phyloP scores from a whole-genome alignment of 257 asterid genomes.

The Paraleonurus japonicus region DNA sequence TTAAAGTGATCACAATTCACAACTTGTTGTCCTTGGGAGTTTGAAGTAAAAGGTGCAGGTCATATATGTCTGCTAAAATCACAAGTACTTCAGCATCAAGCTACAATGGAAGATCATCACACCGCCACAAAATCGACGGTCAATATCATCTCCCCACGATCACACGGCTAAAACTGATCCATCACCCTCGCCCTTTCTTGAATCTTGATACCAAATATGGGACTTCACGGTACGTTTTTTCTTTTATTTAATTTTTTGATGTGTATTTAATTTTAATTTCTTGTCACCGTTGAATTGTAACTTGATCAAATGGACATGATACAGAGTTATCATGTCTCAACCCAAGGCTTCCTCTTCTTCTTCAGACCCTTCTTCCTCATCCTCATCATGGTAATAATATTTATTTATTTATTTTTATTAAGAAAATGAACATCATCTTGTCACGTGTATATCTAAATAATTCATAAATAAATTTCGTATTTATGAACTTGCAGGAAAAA shows the following conservation, averaged over 20 bases:
- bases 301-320: neutral
- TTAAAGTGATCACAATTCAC: neutral
- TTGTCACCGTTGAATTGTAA: neutral
- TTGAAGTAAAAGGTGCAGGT: constrained; percentile 11
- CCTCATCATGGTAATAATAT: constrained; percentile 25
- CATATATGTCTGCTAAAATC: constrained; percentile 26
- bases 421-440: neutral
- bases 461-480: neutral
- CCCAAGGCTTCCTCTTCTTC: constrained; percentile 29
- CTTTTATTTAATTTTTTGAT: neutral
- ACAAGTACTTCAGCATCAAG: constrained; percentile 25
- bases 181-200: constrained; percentile 23
- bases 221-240: constrained; percentile 22
- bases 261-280: neutral
- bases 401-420: neutral
- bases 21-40: neutral
- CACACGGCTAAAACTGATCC: constrained; percentile 3
- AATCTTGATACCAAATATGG: constrained; percentile 22
- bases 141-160: neutral
- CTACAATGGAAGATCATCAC: constrained; percentile 11
- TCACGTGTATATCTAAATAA: too few species aligned
- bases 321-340: constrained; percentile 7
- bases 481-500: constrained; percentile 39
- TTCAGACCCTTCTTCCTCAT: constrained; percentile 10
- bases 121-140: constrained; percentile 4